Conservation (phyloP, 2,329 filamentous ascomycete species). For the Colletotrichum truncatum region DNA sequence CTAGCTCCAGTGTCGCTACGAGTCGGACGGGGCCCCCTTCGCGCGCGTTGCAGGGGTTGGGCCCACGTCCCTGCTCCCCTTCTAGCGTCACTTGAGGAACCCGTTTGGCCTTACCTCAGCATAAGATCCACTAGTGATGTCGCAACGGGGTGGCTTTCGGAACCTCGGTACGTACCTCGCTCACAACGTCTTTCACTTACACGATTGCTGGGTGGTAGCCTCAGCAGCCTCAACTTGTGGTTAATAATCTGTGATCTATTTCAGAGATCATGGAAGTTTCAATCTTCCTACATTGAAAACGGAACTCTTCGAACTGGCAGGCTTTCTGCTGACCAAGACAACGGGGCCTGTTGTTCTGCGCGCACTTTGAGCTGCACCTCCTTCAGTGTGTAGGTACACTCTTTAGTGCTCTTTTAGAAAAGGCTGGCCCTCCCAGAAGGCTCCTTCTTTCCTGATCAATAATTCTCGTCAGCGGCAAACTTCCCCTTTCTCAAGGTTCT, state of each 20-base stretch:
- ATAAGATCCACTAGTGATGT: background rate
- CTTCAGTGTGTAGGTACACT: too few relatives aligned
- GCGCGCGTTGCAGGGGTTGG: slow-evolving; percentile 25
- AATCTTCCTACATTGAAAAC: too few relatives aligned
- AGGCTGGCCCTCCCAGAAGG: too few relatives aligned
- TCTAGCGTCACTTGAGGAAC: slow-evolving; percentile 17
- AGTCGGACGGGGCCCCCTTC: slow-evolving; percentile 25
- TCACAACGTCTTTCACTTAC: background rate
- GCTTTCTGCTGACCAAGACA: too few relatives aligned
- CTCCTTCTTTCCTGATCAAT: too few relatives aligned
- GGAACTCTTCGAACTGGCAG: too few relatives aligned
- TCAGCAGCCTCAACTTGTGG: background rate
- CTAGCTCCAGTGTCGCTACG: slow-evolving; percentile 26
- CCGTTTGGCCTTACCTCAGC: slow-evolving; percentile 26
- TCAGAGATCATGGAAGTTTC: too few relatives aligned
- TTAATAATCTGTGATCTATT: too few relatives aligned
- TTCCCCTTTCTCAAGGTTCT: background rate
- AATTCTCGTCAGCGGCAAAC: background rate
- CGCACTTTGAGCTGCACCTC: too few relatives aligned
- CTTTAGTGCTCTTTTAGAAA: too few relatives aligned
- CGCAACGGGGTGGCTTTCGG: background rate
- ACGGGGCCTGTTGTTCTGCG: too few relatives aligned
- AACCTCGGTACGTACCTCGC: slow-evolving; percentile 9
- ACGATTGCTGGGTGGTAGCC: background rate
- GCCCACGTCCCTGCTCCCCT: slow-evolving; percentile 25